Evolutionary conservation across 148 eudicot genomes (phyloP).

Genomic region (Euryodendron excelsum): DNA sequence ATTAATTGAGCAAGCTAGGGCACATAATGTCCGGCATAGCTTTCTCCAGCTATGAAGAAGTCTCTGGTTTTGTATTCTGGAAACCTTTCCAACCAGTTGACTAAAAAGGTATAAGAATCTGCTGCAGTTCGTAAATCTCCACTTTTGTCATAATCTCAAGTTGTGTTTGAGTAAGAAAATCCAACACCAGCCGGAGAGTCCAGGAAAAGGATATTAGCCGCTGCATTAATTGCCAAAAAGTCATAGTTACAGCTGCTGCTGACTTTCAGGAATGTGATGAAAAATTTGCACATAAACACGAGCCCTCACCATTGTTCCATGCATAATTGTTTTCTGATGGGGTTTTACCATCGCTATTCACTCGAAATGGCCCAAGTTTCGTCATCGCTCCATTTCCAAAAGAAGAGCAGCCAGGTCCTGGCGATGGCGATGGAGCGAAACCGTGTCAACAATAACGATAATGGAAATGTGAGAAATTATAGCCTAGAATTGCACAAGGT

Average conservation of each 20-base stretch:
- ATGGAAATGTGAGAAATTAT: too few species aligned
- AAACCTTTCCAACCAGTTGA: constrained; percentile 42
- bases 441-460: too few species aligned
- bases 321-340: constrained; percentile 32
- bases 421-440: not conserved
- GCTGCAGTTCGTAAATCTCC: constrained; percentile 32
- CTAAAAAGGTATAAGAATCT: constrained; percentile 35
- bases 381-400: constrained; percentile 41
- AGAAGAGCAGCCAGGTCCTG: constrained; percentile 44
- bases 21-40: constrained; percentile 39
- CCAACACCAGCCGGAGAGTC: constrained; percentile 44
- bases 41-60: constrained; percentile 40
- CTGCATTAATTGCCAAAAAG: constrained; percentile 22
- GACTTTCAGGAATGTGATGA: not conserved
- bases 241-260: too few species aligned
- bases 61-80: constrained; percentile 42
- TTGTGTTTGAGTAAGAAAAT: constrained; percentile 39
- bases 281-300: not conserved
- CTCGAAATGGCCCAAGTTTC: constrained; percentile 46
- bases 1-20: constrained; percentile 38
- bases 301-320: constrained; percentile 40
- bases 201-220: constrained; percentile 33
- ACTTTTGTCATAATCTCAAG: constrained; percentile 27
- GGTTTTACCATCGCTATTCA: constrained; percentile 31
- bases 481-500: too few species aligned